Evolutionary conservation across 1,139 yeast species (phyloP).

Genomic region (Magnusiomyces magnusii): DNA sequence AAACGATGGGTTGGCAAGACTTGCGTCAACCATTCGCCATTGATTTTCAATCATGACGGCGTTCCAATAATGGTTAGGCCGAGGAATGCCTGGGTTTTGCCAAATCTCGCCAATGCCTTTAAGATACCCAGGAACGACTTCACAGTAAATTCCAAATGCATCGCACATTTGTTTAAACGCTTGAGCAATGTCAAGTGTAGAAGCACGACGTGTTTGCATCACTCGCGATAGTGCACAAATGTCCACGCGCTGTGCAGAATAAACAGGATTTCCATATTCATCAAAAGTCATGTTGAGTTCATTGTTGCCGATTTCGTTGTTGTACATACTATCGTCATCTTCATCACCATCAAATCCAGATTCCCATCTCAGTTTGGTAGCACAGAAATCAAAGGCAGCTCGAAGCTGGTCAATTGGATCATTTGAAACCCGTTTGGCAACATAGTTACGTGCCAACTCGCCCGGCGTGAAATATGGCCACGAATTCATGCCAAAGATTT

Average conservation of each 20-base stretch:
- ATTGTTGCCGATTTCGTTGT: not conserved
- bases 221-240: slow-evolving; percentile 25
- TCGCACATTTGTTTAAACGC: slow-evolving; percentile 67
- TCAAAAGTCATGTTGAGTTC: not conserved
- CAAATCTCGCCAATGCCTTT: slow-evolving; percentile 62
- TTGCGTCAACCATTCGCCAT: slow-evolving; percentile 71
- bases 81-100: slow-evolving; percentile 38
- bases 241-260: slow-evolving; percentile 13
- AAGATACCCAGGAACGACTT: slow-evolving; percentile 73
- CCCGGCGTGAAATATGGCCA: slow-evolving; percentile 35
- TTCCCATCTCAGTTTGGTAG: slow-evolving; percentile 42
- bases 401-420: slow-evolving; percentile 48
- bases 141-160: slow-evolving; percentile 63
- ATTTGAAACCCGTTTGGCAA: slow-evolving; percentile 7
- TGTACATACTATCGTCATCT: slow-evolving; percentile 20
- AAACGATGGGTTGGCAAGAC: slow-evolving; percentile 50
- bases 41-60: slow-evolving; percentile 68
- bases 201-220: slow-evolving; percentile 42
- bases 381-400: slow-evolving; percentile 53
- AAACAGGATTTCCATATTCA: not conserved
- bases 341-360: slow-evolving; percentile 15
- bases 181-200: slow-evolving; percentile 71
- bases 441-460: slow-evolving; percentile 14
- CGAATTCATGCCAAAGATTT: slow-evolving; percentile 25
- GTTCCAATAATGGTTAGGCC: slow-evolving; percentile 83